phyloP scores from a whole-genome alignment of 768 basidiomycete species.

The Cubamyces sp. region DNA sequence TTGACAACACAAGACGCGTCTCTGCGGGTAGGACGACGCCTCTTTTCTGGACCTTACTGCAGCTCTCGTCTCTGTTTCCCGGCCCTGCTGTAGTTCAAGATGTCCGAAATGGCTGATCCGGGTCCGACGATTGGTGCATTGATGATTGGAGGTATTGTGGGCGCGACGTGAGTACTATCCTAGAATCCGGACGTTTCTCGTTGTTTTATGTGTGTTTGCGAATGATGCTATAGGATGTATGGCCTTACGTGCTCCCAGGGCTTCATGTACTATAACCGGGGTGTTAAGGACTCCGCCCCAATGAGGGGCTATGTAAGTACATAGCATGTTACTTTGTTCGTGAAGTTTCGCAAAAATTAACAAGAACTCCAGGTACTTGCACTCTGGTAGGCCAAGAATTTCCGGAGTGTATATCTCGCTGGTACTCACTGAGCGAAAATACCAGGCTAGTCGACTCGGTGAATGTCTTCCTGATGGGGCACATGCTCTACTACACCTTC shows the following conservation, averaged over 20 bases:
- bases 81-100: background rate
- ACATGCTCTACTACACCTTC: conserved; percentile 14
- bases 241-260: conserved; percentile 15
- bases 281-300: background rate
- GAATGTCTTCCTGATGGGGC: conserved; percentile 1
- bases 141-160: conserved; percentile 14
- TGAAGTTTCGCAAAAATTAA: background rate
- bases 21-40: background rate
- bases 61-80: background rate
- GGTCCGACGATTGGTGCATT: conserved; percentile 14
- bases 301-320: conserved; percentile 3
- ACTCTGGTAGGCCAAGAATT: background rate
- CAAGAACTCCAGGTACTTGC: background rate
- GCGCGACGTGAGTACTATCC: conserved; percentile 7
- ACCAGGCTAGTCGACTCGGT: conserved; percentile 10
- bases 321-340: background rate
- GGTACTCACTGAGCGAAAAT: background rate
- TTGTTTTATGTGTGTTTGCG: background rate
- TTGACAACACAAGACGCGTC: background rate
- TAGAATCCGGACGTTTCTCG: background rate
- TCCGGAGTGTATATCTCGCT: background rate
- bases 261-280: conserved; percentile 13
- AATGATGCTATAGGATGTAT: background rate
- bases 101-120: background rate
- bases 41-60: background rate